A percentile compares a stretch with the other conserved stretches of the same genome.
Conservation (phyloP, 140 eudicot species). For the Erigeron philadelphicus region DNA sequence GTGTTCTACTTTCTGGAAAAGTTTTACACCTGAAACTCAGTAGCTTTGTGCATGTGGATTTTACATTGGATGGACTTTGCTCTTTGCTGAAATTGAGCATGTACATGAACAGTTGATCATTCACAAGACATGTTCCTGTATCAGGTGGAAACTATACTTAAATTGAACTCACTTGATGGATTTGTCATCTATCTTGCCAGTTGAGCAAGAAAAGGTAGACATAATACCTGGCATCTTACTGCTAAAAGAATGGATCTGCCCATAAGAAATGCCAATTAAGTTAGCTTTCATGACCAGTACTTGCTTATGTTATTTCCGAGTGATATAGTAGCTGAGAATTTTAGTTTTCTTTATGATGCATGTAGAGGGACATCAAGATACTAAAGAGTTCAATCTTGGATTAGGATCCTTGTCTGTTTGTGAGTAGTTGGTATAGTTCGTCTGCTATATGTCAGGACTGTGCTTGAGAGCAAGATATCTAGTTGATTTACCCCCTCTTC, state of each 20-base stretch:
- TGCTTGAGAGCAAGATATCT: background rate
- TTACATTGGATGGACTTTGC: slow-evolving; percentile 13
- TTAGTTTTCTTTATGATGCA: no score
- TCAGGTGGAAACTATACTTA: no score
- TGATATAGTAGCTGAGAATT: no score
- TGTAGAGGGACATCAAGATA: no score
- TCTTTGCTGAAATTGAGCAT: background rate
- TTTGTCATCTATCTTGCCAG: background rate
- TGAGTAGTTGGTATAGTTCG: background rate
- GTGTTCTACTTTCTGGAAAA: background rate
- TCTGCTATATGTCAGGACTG: background rate
- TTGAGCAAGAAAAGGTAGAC: slow-evolving; percentile 3
- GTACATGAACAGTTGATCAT: no score
- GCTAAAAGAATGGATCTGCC: background rate
- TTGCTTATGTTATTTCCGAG: no score
- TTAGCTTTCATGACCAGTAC: background rate
- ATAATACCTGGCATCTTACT: background rate
- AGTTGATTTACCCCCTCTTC: no score
- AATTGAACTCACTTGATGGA: no score
- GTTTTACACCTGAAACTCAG: background rate
- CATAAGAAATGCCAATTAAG: background rate
- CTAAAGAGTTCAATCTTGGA: background rate
- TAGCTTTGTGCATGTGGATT: slow-evolving; percentile 5
- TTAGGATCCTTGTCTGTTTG: background rate
- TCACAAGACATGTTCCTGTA: no score